Conservation (phyloP, 495 filamentous ascomycete species). For the Trichoderma reesei region DNA sequence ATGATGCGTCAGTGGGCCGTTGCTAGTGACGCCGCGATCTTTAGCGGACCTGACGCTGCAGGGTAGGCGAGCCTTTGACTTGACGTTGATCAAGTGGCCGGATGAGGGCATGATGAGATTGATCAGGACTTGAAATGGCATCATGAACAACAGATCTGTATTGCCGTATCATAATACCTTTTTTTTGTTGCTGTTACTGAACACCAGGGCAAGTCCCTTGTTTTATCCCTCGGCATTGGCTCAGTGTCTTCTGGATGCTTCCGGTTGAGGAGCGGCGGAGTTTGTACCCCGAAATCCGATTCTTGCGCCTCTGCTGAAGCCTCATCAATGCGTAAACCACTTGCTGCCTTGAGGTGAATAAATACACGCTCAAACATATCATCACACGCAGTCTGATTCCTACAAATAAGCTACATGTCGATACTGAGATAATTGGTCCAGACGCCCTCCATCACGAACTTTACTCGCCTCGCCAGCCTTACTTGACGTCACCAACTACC, state of each 20-base stretch:
- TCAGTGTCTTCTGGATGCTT: background rate
- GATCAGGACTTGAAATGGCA: no score
- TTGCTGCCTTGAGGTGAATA: constrained; percentile 2
- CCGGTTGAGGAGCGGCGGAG: background rate
- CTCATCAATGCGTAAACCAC: background rate
- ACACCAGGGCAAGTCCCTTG: no score
- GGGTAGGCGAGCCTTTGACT: background rate
- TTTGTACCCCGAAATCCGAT: background rate
- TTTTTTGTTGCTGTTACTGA: background rate
- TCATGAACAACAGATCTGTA: no score
- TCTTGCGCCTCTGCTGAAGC: background rate
- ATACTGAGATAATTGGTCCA: no score
- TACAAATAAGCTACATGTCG: no score
- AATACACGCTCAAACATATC: background rate
- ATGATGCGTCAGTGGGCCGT: background rate
- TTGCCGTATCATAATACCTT: background rate
- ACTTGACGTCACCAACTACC: background rate
- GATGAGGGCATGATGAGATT: no score
- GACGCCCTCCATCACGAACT: no score
- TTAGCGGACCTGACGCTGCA: background rate
- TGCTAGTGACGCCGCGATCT: background rate
- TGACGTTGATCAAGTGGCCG: no score
- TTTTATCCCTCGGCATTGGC: background rate
- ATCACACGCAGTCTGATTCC: no score
- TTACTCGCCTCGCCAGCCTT: no score